phyloP scores from a whole-genome alignment of 495 filamentous ascomycete species.

The Penicillium psychrofluorescens region DNA sequence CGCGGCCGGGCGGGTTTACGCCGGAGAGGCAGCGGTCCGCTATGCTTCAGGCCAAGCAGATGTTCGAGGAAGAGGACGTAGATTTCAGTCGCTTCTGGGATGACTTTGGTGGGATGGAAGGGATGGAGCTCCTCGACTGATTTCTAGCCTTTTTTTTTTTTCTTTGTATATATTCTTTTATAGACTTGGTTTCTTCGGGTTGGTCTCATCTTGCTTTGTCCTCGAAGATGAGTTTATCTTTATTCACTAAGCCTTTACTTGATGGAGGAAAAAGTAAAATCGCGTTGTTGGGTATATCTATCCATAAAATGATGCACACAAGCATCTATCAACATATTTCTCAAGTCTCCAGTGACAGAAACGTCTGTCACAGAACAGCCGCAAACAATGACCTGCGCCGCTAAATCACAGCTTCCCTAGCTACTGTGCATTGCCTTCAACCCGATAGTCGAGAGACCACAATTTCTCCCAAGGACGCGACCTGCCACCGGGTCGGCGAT shows the following conservation, averaged over 20 bases:
- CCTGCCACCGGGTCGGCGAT: conserved; percentile 15
- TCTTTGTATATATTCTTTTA: no score
- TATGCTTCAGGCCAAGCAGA: conserved; percentile 55
- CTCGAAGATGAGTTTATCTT: no score
- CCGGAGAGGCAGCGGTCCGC: conserved; percentile 57
- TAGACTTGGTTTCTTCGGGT: neutral
- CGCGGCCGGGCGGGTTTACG: conserved; percentile 64
- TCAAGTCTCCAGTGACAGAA: no score
- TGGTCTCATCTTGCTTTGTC: neutral
- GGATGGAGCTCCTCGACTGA: conserved; percentile 30
- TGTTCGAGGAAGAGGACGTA: conserved; percentile 64
- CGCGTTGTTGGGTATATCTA: conserved; percentile 27
- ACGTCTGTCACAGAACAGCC: no score
- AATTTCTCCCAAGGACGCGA: conserved; percentile 46
- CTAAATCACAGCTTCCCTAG: neutral
- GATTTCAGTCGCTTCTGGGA: conserved; percentile 73
- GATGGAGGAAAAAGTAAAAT: neutral
- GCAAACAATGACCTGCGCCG: neutral
- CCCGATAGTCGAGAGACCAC: conserved; percentile 43
- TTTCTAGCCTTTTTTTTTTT: conserved; percentile 3
- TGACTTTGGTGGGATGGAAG: conserved; percentile 60
- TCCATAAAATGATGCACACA: conserved; percentile 1
- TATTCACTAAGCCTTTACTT: no score
- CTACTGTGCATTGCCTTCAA: conserved; percentile 26
- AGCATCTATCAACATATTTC: no score